phyloP scores from a whole-genome alignment of 1,284 basidiomycete genomes.

The Trichosporon sp. region DNA sequence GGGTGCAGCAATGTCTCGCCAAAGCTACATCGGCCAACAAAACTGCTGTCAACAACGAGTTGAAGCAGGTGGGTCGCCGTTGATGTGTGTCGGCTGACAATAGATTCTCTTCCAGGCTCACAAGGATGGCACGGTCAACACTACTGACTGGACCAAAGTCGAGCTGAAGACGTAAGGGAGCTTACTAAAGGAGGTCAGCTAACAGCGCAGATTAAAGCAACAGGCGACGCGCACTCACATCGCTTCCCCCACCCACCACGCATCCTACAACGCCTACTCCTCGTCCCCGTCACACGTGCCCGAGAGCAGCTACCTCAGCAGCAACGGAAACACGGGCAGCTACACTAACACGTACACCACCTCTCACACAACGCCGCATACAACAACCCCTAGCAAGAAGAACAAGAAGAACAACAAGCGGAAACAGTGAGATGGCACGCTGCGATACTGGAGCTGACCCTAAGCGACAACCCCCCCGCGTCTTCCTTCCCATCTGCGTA shows the following conservation, averaged over 20 bases:
- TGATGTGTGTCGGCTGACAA: background rate
- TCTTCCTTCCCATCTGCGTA: constrained; percentile 18
- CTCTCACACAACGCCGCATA: background rate
- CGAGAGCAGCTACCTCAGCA: background rate
- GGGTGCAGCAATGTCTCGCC: constrained; percentile 47
- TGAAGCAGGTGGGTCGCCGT: constrained; percentile 40
- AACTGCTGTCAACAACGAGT: constrained; percentile 44
- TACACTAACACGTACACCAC: constrained; percentile 3
- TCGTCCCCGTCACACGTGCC: constrained; percentile 6
- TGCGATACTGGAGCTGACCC: constrained; percentile 2
- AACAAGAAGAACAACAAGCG: constrained; percentile 36
- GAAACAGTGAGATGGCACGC: constrained; percentile 31
- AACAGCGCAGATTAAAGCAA: constrained; percentile 28
- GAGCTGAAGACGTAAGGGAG: constrained; percentile 39
- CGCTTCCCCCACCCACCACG: background rate
- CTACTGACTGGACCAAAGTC: constrained; percentile 47
- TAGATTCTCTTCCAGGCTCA: constrained; percentile 49
- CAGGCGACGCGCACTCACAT: constrained; percentile 29
- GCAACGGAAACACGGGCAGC: background rate
- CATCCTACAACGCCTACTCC: background rate
- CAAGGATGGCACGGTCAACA: constrained; percentile 40
- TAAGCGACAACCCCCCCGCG: constrained; percentile 12
- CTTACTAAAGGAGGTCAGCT: background rate
- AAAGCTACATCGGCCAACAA: constrained; percentile 47
- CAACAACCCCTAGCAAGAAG: constrained; percentile 1